Evolutionary conservation across 164 flowering plant species (phyloP).

Genomic region (Taxillus chinensis): DNA sequence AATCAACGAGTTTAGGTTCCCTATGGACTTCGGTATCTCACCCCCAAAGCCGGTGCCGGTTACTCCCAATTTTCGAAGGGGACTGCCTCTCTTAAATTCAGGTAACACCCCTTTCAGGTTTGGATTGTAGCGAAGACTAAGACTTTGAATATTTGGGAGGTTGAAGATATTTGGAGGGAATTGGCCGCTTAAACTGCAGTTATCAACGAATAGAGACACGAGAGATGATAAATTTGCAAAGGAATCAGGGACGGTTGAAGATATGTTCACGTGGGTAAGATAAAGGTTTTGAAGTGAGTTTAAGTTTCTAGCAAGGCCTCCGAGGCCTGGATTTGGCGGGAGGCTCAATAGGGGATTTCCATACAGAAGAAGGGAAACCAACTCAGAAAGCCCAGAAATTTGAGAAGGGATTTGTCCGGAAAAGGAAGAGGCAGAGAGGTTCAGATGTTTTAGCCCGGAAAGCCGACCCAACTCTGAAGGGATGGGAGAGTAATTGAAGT

Average conservation of each 20-base stretch:
- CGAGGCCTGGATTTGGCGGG: constrained; percentile 1
- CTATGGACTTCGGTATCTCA: constrained; percentile 15
- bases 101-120: constrained; percentile 13
- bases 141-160: constrained; percentile 7
- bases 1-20: constrained; percentile 9
- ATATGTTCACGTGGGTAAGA: constrained; percentile 8
- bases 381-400: constrained; percentile 11
- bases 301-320: neutral
- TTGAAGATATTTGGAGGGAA: constrained; percentile 12
- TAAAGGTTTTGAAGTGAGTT: constrained; percentile 8
- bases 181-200: constrained; percentile 11
- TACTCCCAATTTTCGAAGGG: neutral
- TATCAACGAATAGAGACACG: neutral
- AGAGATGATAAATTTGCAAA: constrained; percentile 13
- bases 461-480: constrained; percentile 15
- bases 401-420: constrained; percentile 21
- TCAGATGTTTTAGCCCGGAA: constrained; percentile 8
- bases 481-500: constrained; percentile 16
- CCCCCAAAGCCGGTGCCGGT: constrained; percentile 7
- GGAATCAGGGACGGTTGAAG: constrained; percentile 8
- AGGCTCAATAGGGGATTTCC: neutral
- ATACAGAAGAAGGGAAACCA: constrained; percentile 16
- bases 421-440: constrained; percentile 15
- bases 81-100: constrained; percentile 5
- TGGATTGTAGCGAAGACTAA: constrained; percentile 3